A percentile compares a stretch with the other conserved stretches of the same genome.
Evolutionary conservation across 2,329 filamentous ascomycete genomes (phyloP).

Genomic region (Chrysoporthe puriensis): DNA sequence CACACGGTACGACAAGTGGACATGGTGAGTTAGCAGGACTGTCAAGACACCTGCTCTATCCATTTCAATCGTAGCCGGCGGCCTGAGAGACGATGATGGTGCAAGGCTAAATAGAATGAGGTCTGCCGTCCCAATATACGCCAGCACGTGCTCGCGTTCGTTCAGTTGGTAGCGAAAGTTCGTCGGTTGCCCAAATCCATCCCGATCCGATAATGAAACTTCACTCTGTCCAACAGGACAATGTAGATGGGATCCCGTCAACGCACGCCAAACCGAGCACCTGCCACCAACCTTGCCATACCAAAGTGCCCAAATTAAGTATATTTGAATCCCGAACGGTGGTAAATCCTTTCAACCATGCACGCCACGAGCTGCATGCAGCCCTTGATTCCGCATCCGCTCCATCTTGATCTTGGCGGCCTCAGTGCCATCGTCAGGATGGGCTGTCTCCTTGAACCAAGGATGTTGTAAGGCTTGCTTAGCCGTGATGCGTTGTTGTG

Average conservation of each 20-base stretch:
- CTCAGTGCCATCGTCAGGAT: slow-evolving; percentile 69
- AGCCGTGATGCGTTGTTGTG: slow-evolving; percentile 66
- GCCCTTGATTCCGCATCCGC: slow-evolving; percentile 48
- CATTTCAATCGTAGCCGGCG: slow-evolving; percentile 24
- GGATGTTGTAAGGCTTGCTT: slow-evolving; percentile 68
- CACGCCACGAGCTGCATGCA: slow-evolving; percentile 27
- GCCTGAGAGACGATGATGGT: slow-evolving; percentile 15
- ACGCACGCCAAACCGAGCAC: slow-evolving; percentile 22
- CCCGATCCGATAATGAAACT: slow-evolving; percentile 12
- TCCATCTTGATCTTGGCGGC: slow-evolving; percentile 66
- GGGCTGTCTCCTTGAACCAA: slow-evolving; percentile 68
- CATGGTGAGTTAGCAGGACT: background rate
- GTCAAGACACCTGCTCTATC: slow-evolving; percentile 18
- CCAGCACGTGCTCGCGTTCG: background rate
- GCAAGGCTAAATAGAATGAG: slow-evolving; percentile 21
- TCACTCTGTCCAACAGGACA: slow-evolving; percentile 24
- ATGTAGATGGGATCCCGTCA: slow-evolving; percentile 20
- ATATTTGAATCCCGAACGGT: slow-evolving; percentile 16
- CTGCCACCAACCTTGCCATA: slow-evolving; percentile 19
- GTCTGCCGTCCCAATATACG: slow-evolving; percentile 12
- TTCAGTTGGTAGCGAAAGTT: background rate
- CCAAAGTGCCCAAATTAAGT: slow-evolving; percentile 21
- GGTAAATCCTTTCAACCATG: slow-evolving; percentile 27
- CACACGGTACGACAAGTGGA: background rate
- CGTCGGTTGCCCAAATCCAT: slow-evolving; percentile 17